These are phyloP conservation scores for Paecilomyces sp. DNA, from an alignment of 2,329 filamentous ascomycete species.

Conservation along the genomic window DNA sequence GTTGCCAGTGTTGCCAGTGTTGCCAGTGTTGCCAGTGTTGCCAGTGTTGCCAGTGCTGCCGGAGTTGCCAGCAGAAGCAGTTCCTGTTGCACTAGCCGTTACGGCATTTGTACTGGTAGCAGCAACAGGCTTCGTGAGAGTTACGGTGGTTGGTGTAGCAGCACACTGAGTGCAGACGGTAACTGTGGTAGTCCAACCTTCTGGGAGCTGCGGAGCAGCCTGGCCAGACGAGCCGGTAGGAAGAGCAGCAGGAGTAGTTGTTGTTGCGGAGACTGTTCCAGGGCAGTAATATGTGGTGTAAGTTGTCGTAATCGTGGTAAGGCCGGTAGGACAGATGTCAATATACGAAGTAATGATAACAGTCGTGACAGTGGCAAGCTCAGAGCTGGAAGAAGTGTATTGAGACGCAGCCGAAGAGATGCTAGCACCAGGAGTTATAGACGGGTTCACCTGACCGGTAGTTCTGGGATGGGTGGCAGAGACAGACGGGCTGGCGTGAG, in stretches of 20 bases:
- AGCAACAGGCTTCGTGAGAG: constrained; percentile 14
- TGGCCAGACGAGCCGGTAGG: constrained; percentile 11
- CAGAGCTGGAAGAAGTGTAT: constrained; percentile 4
- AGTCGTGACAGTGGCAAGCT: constrained; percentile 24
- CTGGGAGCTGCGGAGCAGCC: constrained; percentile 18
- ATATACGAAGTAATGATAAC: constrained; percentile 34
- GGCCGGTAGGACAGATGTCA: constrained; percentile 36
- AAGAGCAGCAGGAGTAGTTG: constrained; percentile 14
- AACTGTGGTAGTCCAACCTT: constrained; percentile 34
- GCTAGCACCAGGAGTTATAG: background rate
- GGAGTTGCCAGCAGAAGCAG: background rate
- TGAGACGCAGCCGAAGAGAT: background rate
- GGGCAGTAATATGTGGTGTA: constrained; percentile 32
- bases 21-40: background rate
- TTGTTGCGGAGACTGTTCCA: constrained; percentile 19
- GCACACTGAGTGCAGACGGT: constrained; percentile 34
- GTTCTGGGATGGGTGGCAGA: background rate
- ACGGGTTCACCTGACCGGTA: background rate
- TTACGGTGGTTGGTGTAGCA: constrained; percentile 30
- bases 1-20: background rate
- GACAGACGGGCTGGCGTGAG: background rate
- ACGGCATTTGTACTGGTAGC: background rate
- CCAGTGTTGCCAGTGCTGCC: background rate
- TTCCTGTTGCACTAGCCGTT: background rate
- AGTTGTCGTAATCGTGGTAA: constrained; percentile 33